Base-by-base conservation (phyloP, 805 yeast species). In the Schwanniomyces sp. region DNA sequence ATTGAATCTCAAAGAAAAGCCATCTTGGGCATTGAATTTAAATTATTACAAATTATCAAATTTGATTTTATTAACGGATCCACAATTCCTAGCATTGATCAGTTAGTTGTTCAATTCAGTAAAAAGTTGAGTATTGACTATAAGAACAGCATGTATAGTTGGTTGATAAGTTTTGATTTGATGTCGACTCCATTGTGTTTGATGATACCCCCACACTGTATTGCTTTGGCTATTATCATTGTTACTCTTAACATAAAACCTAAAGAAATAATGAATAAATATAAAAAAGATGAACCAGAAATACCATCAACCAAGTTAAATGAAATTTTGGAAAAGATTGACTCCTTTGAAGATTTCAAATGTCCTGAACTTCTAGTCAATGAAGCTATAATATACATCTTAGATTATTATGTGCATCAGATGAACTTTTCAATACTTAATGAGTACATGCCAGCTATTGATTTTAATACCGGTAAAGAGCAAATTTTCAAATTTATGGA, bases 91-190 rank as follows among this genome's bases (percentile, higher is more conserved):
- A 67, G 72, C 7, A 76, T 82, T 25, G 96, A 89, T 61, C 83
- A 80, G 53, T 76, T 82, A 52, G 73, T 87, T 8, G 75, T 88
- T 16, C 84, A 85, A 55, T 75, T 79, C 52, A 76, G 79, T 39
- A 87, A 80, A 59, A 75, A 69, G 45, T 68, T 76, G 42, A 62
- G 66, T 1, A 51, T 83, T 11, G 70, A 75, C 18, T 73, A 77
- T 53, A 74, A 78, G 12, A 61, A 76, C 9, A 76, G 84, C 4
- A 70, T 76, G 53, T 62, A 81, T 34, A 82, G 87, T 2, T 91
- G 96, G 96, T 64, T 81, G n/a, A 74, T 90, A 2, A 73, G 84
- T n/a, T 81, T 81, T 55, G 97, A 91, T 62, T 71, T 83, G 9
- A 81, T 84, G 59, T 78, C 83, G 46, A 82, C 95, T 2, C 88